phyloP scores from a whole-genome alignment of 169 alveolate genomes.

The Cystoisospora suis region DNA sequence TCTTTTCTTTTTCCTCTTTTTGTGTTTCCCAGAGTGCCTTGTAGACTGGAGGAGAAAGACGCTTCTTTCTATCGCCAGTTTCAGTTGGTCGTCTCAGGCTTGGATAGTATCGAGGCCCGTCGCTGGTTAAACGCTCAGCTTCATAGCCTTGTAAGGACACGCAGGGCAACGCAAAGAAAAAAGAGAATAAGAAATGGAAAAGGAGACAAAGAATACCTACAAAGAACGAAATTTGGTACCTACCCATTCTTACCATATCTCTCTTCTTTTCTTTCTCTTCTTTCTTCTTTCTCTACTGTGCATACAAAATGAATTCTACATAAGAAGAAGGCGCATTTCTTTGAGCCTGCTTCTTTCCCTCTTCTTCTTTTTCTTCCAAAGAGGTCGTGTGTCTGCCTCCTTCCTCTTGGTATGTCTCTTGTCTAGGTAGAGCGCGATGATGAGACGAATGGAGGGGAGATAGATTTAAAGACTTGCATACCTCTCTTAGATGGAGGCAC shows the following conservation, averaged over 20 bases:
- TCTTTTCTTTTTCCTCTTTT: too few relatives aligned
- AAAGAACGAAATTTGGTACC: too few relatives aligned
- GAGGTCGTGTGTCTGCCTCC: too few relatives aligned
- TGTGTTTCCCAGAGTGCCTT: conserved; percentile 12
- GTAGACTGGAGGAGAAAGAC: conserved; percentile 76
- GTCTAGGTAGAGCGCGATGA: not conserved
- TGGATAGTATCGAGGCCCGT: conserved; percentile 91
- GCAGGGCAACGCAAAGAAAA: not conserved
- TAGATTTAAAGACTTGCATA: not conserved
- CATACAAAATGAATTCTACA: too few relatives aligned
- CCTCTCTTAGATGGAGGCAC: conserved; percentile 92
- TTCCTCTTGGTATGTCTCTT: not conserved
- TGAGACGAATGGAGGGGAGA: not conserved
- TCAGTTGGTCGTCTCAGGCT: conserved; percentile 87
- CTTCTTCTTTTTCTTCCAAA: too few relatives aligned
- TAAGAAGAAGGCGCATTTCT: too few relatives aligned
- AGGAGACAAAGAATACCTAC: too few relatives aligned
- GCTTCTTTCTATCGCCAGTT: conserved; percentile 83
- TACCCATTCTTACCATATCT: too few relatives aligned
- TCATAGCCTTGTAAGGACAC: conserved; percentile 75
- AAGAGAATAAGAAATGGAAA: not conserved
- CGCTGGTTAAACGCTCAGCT: conserved; percentile 86
- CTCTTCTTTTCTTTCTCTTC: too few relatives aligned
- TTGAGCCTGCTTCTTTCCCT: too few relatives aligned
- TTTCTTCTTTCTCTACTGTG: too few relatives aligned